Evolutionary conservation across 2,329 filamentous ascomycete species (phyloP).

Genomic region (Fusarium caatingaense): DNA sequence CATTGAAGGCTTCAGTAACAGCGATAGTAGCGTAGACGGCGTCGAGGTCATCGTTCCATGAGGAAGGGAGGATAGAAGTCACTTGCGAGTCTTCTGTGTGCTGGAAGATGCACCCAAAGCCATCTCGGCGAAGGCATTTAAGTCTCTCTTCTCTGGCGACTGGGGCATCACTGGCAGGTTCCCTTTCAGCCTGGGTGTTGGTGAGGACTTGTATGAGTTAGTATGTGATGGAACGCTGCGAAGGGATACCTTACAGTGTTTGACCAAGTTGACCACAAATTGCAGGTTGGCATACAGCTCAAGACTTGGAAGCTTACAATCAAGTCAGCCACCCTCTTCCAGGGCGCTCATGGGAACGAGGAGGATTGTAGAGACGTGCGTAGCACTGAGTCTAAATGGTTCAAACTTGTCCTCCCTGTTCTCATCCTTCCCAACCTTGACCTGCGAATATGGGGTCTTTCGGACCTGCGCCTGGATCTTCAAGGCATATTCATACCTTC

Average conservation of each 20-base stretch:
- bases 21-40: neutral
- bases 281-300: neutral
- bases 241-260: neutral
- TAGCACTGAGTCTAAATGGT: neutral
- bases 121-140: neutral
- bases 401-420: neutral
- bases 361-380: neutral
- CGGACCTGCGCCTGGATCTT: neutral
- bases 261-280: neutral
- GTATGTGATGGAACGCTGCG: neutral
- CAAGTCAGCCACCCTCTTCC: neutral
- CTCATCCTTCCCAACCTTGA: neutral
- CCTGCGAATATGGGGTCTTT: neutral
- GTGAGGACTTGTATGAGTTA: neutral
- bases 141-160: neutral
- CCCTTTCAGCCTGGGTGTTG: neutral
- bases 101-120: neutral
- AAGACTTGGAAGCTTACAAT: neutral
- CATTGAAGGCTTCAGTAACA: neutral
- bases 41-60: neutral
- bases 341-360: neutral
- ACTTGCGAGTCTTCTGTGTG: accelerated
- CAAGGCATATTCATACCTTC: neutral
- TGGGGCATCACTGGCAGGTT: neutral
- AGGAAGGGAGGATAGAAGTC: neutral